Evolutionary conservation across 495 filamentous ascomycete species (phyloP), one percentile per base, ranked within the genome.

Genomic region (Immersiella caudata): DNA sequence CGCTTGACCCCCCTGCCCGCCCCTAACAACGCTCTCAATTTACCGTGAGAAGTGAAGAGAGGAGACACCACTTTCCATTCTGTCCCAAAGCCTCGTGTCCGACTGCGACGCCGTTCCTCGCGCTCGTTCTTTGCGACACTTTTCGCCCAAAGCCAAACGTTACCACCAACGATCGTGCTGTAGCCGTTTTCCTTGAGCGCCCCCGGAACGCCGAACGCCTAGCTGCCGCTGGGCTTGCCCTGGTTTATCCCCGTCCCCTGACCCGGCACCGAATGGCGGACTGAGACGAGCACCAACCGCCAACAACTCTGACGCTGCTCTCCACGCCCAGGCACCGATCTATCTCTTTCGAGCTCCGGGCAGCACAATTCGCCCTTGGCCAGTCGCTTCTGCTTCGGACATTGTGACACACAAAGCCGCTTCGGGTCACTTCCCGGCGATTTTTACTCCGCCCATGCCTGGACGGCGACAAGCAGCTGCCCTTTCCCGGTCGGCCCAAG

Each of bases 401-500:
- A 29, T 55, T 20, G n/a, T 22, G 62, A 66, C 64, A 59, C 40
- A 60, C 14, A 18, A 12, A 49, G 20, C 33, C 40, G 67, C 49
- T 57, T 62, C 33, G 64, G 58, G 63, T 52, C 21, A 16, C 60
- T 59, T 60, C 56, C 59, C 33, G 56, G 67, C 52, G 57, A 66
- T 60, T 40, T 65, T 58, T 57, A 50, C 25, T 64, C 63, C 61
- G 69, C 72, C 73, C 76, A 81, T 83, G 81, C 75, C 78, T 78
- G 64, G 72, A 69, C 74, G 50, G 66, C 68, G 65, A 74, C 65
- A 69, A 57, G 60, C n/a, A 29, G 57, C 60, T 54, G 56, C 62
- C 61, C 54, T 63, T 55, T 52, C 56, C 62, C 70, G 40, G 66
- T 61, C 67, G 60, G 60, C 40, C 60, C 36, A 52, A 54, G 50